Evolutionary conservation across 352 stramenopile genomes (phyloP), one percentile per base, ranked within the genome.

Genomic region (Phytopythium mirpurense): DNA sequence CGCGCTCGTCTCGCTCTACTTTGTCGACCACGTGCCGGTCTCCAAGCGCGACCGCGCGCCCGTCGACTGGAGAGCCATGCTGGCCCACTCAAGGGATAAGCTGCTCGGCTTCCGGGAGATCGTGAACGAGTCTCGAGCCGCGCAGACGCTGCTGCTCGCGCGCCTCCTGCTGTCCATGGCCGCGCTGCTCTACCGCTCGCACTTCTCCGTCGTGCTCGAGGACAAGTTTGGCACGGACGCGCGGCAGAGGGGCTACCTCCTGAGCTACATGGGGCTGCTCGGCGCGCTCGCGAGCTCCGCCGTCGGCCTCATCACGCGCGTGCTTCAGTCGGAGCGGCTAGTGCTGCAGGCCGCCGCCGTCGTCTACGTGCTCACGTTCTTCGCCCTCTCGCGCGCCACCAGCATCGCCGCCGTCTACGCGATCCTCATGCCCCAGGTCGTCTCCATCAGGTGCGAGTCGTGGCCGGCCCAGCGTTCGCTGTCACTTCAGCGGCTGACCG

Each of bases 221-320:
- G 82, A 89, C 55, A 93, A 93, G 60, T 90, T 88, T 31, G 67
- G 63, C 16, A 75, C 80, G 57, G 76, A 87, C 55, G 72, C 82
- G 19, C 77, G 72, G 35, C 59, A 68, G 21, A 60, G 82, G 21
- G 82, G 82, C 16, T 90, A 88, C 41, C 45, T 93, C 52, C 65
- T 93, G 32, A 90, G 82, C 56, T 93, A 93, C 68, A 90, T 90
- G 75, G 82, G 82, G 4, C 32, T 88, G 36, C 65, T 93, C 12
- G 79, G 77, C 3, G 81, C 83, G 18, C 54, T 81, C 26, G 76
- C 78, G 16, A 90, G 82, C 53, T 72, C 79, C 26, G 73, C 74
- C 1, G 82, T 93, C 29, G 82, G 78, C 8, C 61, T 77, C 29
- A 60, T 78, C 9, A 74, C 74, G 42, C 66, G 65, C 16, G 40